A percentile compares a stretch with the other conserved stretches of the same genome.
These are phyloP conservation scores for Moelleriella libera DNA, from an alignment of 2,329 filamentous ascomycete species.

Conservation along the genomic window DNA sequence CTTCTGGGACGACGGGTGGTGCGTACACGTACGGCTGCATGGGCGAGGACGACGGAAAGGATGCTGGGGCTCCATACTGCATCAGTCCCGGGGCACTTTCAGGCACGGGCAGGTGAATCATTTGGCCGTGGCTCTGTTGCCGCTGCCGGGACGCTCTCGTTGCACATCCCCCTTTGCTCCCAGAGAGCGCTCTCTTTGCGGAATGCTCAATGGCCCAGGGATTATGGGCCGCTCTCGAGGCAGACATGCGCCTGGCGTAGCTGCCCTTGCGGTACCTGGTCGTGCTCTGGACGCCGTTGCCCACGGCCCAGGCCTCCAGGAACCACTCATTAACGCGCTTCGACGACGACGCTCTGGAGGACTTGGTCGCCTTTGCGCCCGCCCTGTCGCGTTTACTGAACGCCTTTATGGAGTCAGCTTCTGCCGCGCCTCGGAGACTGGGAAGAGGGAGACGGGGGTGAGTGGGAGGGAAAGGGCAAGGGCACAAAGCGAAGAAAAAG, in stretches of 20 bases:
- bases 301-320: slow-evolving; percentile 54
- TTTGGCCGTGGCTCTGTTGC: slow-evolving; percentile 9
- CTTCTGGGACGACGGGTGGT: neutral
- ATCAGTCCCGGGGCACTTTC: too few relatives aligned
- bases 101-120: neutral
- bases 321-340: slow-evolving; percentile 67
- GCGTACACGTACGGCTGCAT: neutral
- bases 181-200: slow-evolving; percentile 16
- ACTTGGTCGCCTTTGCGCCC: slow-evolving; percentile 11
- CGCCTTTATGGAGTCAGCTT: slow-evolving; percentile 14
- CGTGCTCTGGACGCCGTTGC: slow-evolving; percentile 68
- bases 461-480: neutral
- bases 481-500: neutral
- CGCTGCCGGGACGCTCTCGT: slow-evolving; percentile 13
- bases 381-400: slow-evolving; percentile 24
- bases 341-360: slow-evolving; percentile 14
- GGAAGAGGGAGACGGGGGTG: too few relatives aligned
- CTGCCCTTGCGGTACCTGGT: slow-evolving; percentile 56
- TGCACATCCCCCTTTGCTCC: slow-evolving; percentile 18
- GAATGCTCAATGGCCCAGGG: slow-evolving; percentile 12
- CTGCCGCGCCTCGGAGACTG: neutral
- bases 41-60: neutral
- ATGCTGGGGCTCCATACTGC: too few relatives aligned
- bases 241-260: slow-evolving; percentile 12
- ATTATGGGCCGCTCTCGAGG: slow-evolving; percentile 5